Evolutionary conservation across 1,139 yeast genomes (phyloP), one percentile per base, ranked within the genome.

Genomic region (Hemisphaericaspora xylanilytica): DNA sequence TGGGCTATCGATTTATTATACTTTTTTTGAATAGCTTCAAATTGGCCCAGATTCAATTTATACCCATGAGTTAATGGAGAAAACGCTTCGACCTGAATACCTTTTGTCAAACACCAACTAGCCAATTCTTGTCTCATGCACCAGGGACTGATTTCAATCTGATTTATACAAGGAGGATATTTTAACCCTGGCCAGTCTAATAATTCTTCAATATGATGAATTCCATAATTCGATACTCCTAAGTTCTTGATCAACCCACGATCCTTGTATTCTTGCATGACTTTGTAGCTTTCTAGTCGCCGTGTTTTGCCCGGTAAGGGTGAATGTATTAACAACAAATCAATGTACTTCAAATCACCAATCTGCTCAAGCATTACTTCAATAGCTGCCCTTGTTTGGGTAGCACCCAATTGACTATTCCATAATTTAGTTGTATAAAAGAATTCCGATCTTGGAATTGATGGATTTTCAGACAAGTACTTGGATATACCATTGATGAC

Each of bases 101-200:
- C 55, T 12, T 61, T 49, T 4, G 35, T 34, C 34, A 66, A 59
- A 45, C 85, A 81, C 59, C 64, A 81, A 28, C 74, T 72, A 3
- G 80, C 78, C 39, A 84, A 60, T 28, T 82, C 83, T 29, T 67
- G 65, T 50, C 88, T 68, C 85, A 80, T 81, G 41, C 81, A 67
- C 88, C 89, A 84, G 1, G 90, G 92, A 45, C 85, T 80, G 13
- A 84, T 74, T 58, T 84, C 90, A 45, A 84, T 74, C 55, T 81
- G 85, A 51, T 82, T 78, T 9, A 79, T 75, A 9, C 54, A 81
- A 0, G 90, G 92, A 42, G 65, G 67, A 42, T 71, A 55, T 47
- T 63, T 73, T 41, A 81, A 60, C 1, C 67, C 74, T 0, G 68
- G 61, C 81, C 84, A 80, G 9, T 53, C 48, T 21, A 79, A 55